Evolutionary conservation across 2,329 filamentous ascomycete genomes (phyloP), one percentile per base, ranked within the genome.

Genomic region (Phyllosticta citribraziliensis): DNA sequence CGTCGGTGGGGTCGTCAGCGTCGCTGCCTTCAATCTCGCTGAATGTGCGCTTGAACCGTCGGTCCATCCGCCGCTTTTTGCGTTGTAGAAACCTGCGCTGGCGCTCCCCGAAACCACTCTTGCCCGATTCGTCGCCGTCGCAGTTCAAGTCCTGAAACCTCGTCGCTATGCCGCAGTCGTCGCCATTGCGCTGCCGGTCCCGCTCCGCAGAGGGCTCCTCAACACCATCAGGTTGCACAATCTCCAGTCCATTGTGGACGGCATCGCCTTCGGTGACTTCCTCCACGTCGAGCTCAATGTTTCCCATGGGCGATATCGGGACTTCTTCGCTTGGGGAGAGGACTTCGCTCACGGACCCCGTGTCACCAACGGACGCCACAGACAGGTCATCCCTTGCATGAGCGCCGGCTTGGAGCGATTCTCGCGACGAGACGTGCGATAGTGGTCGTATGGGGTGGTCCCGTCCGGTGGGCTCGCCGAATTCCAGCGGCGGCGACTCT

Each of bases 21-120:
- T 78, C 75, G 57, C 74, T 75, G 65, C 75, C 75, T 27, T 78
- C 68, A 60, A 74, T 79, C 67, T 78, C 72, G 63, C 74, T 77
- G 67, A 79, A 73, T 54, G 69, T 76, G 53, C 78, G 73, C 66
- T 80, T 80, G 69, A 74, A 77, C 52, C 72, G 68, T 9, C 75
- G 72, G 22, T 70, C 68, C 55, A 75, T 76, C 71, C 74, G 76
- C 51, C 73, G 68, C 63, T 76, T 74, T 64, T 75, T 76, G 63
- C 74, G 75, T 50, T 54, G 52, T 35, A 52, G 30, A 20, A 27
- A 52, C 10, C 61, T 52, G 24, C 56, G 61, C 3, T 54, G 52
- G 25, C n/a, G 20, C 71, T 50, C 66, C 69, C 22, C 69, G 64
- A 52, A 64, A 65, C 24, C 53, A 53, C 55, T 72, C 70, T 40